Base-by-base conservation (phyloP, 306 rosid species). In the Vachellia pachyceras region DNA sequence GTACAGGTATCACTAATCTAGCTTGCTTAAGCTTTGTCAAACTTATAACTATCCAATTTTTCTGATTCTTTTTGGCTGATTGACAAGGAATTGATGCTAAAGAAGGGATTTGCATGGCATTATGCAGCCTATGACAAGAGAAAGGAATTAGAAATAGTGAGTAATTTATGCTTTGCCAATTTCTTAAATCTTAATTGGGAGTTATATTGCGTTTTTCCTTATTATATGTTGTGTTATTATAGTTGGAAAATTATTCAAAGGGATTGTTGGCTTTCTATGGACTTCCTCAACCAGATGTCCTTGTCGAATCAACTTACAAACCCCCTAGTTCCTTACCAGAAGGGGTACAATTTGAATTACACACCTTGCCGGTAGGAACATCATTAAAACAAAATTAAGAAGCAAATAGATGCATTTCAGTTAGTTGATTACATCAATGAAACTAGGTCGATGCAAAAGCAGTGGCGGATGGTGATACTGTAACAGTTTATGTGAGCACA, bases 41-140 rank as follows among this genome's bases (percentile, higher is more conserved):
- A 29, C 47, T 18, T 3, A 15, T 0, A 45, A 69, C 10, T 66
- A 14, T 75, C 55, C 11, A 71, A 54, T 57, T 61, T 66, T 78
- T 77, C 29, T 76, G 33, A 65, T 60, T 35, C 46, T 13, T 66
- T 67, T 82, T 39, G 72, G 67, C 78, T 12, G 63, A 15, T 77
- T 82, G 55, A 82, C 6, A n/a, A 96, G 97, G 97, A 96, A 90
- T 42, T 82, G 66, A 92, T 96, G 99, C 91, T 96, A 50, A 93
- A 93, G 89, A 93, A 89, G 67, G 98, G 99, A 22, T 44, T 83
- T 40, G 99, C 97, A 50, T 96, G 98, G 97, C 99, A 96, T 75
- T 96, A 96, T 79, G 0, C 76, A 6, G 98, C 97, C 66, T 96
- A 93, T 39, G 99, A 96, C 84, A 74, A 90, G 75, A 90, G 97